Base-by-base conservation (phyloP, 2,329 filamentous ascomycete genomes). In the Trichoderma lentiforme region DNA sequence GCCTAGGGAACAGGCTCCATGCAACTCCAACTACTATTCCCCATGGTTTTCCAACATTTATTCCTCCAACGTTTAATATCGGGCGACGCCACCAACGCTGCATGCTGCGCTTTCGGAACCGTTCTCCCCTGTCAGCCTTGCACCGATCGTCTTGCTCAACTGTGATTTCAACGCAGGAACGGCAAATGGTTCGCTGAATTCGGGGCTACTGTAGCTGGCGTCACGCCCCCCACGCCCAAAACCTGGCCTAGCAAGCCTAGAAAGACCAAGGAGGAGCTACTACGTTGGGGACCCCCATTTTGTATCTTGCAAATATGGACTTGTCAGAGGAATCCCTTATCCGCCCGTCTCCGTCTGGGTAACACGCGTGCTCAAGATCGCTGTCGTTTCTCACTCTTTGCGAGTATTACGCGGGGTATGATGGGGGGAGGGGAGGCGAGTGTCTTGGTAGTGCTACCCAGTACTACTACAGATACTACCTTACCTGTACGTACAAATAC, bases 91-190 rank as follows among this genome's bases (percentile, higher is more conserved):
- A 28, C 66, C 57, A 62, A 51, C 39, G 66, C 56, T 61, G 66
- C 66, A 61, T 51, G 57, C 57, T 61, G 66, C 56, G 43, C 68
- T 63, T 56, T 70, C 60, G 68, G 68, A 57, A 43, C 68, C 18
- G 18, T 26, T 57, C 30, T 70, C 58, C 68, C 68, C 58, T 70
- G 68, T 64, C 68, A 69, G 66, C 66, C 66, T 69, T 69, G 66
- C 57, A 34, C 60, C 43, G 60, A 63, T 63, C 68, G 60, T 26
- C 58, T 62, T 51, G 26, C 47, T 57, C 36, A 21, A 24, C 43
- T 61, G 57, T 70, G 67, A 51, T 68, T 57, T 47, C 57, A 69
- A 69, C 66, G 66, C 56, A 69, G 66, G 66, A 69, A 69, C 66
- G 66, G 47, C 43, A 21, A 60, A 51, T 63, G 68, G 68, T 56